Evolutionary conservation across 257 asterid species (phyloP).

Genomic region (Fraxinus pennsylvanica): DNA sequence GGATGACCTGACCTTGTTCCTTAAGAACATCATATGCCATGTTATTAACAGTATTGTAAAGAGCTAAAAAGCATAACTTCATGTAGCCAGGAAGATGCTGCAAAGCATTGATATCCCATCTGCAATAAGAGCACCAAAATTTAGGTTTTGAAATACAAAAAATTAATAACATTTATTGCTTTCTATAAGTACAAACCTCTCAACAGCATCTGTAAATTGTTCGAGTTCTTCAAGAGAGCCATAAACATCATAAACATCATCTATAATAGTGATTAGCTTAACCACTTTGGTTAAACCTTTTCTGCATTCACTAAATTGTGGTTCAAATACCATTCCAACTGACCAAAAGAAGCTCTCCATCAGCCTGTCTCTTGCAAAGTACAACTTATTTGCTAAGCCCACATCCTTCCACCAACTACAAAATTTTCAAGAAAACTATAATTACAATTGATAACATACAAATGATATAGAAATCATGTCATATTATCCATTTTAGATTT

Average conservation of each 20-base stretch:
- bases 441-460: no score
- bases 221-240: conserved; percentile 24
- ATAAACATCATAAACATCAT: conserved; percentile 25
- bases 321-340: conserved; percentile 27
- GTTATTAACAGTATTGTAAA: conserved; percentile 29
- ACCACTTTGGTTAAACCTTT: conserved; percentile 1
- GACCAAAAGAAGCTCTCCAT: conserved; percentile 34
- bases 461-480: no score
- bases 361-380: conserved; percentile 32
- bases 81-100: conserved; percentile 34
- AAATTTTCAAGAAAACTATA: not conserved
- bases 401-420: conserved; percentile 35
- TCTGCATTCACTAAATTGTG: conserved; percentile 18
- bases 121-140: not conserved
- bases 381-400: conserved; percentile 31
- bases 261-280: not conserved
- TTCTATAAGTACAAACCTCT: not conserved
- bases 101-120: conserved; percentile 37
- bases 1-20: conserved; percentile 13
- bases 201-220: conserved; percentile 15
- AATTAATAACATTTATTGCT: not conserved
- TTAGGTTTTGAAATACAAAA: not conserved
- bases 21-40: conserved; percentile 23
- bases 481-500: no score
- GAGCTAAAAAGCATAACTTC: conserved; percentile 29